Evolutionary conservation across 2,329 filamentous ascomycete species (phyloP).

Genomic region (Claviceps quebecensis): DNA sequence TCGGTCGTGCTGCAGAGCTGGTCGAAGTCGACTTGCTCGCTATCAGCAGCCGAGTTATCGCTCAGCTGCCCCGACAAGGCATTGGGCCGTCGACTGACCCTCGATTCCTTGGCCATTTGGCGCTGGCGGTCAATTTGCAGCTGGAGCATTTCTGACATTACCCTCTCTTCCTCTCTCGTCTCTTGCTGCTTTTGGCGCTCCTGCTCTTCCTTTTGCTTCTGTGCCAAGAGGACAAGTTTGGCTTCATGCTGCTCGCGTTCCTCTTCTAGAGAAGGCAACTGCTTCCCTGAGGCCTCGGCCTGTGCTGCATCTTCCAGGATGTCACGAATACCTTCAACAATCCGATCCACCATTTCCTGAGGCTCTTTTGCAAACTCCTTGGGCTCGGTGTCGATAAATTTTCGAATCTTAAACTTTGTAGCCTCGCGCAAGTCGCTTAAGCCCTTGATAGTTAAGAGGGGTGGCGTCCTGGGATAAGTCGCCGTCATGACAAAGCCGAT

Average conservation of each 20-base stretch:
- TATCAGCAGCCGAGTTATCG: slow-evolving; percentile 14
- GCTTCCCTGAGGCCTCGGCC: slow-evolving; percentile 57
- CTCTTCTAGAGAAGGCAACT: slow-evolving; percentile 76
- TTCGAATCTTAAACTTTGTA: slow-evolving; percentile 56
- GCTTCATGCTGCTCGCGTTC: slow-evolving; percentile 76
- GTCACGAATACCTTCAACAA: slow-evolving; percentile 56
- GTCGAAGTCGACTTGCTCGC: slow-evolving; percentile 45
- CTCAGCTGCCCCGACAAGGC: slow-evolving; percentile 16
- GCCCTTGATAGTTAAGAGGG: slow-evolving; percentile 55
- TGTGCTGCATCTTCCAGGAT: slow-evolving; percentile 78
- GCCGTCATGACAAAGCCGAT: slow-evolving; percentile 73
- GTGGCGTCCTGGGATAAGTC: slow-evolving; percentile 78
- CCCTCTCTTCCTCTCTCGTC: slow-evolving; percentile 52
- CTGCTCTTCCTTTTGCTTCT: slow-evolving; percentile 39
- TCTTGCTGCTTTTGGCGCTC: slow-evolving; percentile 41
- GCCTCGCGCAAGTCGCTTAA: slow-evolving; percentile 52
- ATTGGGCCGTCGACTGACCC: slow-evolving; percentile 42
- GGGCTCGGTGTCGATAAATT: slow-evolving; percentile 45
- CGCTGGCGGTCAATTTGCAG: slow-evolving; percentile 57
- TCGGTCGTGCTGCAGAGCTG: slow-evolving; percentile 51
- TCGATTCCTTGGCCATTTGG: slow-evolving; percentile 48
- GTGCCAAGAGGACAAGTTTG: slow-evolving; percentile 46
- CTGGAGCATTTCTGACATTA: slow-evolving; percentile 56
- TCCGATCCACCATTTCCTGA: slow-evolving; percentile 47
- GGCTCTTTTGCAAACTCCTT: slow-evolving; percentile 36